Percentiles rank a stretch among this genome's conserved stretches.
phyloP scores from a whole-genome alignment of 139 green algal genomes.

The Chlamydomonas incerta region DNA sequence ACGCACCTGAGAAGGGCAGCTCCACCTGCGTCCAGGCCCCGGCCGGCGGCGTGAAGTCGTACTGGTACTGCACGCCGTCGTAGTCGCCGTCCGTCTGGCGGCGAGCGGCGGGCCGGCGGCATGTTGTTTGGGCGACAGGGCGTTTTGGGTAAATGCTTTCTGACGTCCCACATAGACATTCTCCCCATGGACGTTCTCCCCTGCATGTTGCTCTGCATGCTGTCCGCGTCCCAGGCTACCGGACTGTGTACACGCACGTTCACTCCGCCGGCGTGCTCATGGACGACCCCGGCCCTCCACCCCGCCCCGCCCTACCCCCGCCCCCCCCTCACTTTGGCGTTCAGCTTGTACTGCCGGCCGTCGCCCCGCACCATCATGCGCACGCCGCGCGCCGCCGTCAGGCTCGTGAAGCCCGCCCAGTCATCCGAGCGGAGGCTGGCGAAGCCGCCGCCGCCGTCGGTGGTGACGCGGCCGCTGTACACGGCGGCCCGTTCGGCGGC shows the following conservation, averaged over 20 bases:
- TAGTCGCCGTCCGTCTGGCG: constrained; percentile 27
- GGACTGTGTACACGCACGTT: too few species aligned
- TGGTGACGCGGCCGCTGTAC: constrained; percentile 19
- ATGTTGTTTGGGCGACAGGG: too few species aligned
- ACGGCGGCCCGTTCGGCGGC: not conserved
- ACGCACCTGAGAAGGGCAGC: constrained; percentile 32
- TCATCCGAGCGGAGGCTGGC: constrained; percentile 32
- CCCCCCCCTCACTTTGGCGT: constrained; percentile 13
- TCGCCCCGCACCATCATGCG: constrained; percentile 32
- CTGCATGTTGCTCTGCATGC: too few species aligned
- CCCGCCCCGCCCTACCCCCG: too few species aligned
- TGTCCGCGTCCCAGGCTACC: too few species aligned
- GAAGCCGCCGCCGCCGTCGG: constrained; percentile 37
- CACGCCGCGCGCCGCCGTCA: not conserved
- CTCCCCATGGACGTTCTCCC: too few species aligned
- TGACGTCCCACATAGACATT: too few species aligned
- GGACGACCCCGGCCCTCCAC: too few species aligned
- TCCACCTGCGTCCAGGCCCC: constrained; percentile 18
- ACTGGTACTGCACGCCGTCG: constrained; percentile 38
- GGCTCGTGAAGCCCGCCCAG: constrained; percentile 16
- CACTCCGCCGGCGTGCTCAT: too few species aligned
- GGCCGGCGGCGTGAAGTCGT: constrained; percentile 35
- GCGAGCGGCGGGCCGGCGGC: too few species aligned
- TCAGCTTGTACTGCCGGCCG: constrained; percentile 45
- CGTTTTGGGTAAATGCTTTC: too few species aligned